These are phyloP conservation scores for Fagopyrum esculentum DNA, from an alignment of 148 eudicot species.

Conservation along the genomic window DNA sequence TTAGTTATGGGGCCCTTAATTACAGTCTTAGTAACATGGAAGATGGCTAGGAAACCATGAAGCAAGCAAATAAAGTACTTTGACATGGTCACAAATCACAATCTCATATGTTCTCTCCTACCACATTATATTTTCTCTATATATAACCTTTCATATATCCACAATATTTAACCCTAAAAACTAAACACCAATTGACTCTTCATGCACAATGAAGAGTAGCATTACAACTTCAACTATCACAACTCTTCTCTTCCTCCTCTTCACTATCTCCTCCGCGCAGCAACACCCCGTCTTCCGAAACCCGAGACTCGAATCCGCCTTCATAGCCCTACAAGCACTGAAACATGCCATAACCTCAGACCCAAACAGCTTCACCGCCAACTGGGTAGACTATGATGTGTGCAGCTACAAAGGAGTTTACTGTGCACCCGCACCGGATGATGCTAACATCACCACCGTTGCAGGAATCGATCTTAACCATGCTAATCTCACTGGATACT, in stretches of 20 bases:
- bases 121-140: background rate
- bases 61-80: background rate
- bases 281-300: constrained; percentile 18
- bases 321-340: constrained; percentile 61
- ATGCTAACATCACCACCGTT: constrained; percentile 36
- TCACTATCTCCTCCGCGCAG: background rate
- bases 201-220: background rate
- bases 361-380: constrained; percentile 46
- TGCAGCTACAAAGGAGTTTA: constrained; percentile 68
- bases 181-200: background rate
- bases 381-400: constrained; percentile 53
- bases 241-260: background rate
- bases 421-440: constrained; percentile 63
- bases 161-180: background rate
- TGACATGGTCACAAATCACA: constrained; percentile 8
- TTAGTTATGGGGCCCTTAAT: background rate
- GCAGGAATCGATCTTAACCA: constrained; percentile 85
- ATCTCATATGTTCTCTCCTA: constrained; percentile 6
- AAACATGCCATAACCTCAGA: constrained; percentile 57
- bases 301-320: constrained; percentile 54
- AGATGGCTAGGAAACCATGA: background rate
- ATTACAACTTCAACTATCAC: background rate
- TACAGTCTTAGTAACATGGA: background rate
- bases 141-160: background rate
- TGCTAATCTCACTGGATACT: constrained; percentile 36